Evolutionary conservation across 352 stramenopile genomes (phyloP).

Genomic region (Globisporangium rhizosaccharum): DNA sequence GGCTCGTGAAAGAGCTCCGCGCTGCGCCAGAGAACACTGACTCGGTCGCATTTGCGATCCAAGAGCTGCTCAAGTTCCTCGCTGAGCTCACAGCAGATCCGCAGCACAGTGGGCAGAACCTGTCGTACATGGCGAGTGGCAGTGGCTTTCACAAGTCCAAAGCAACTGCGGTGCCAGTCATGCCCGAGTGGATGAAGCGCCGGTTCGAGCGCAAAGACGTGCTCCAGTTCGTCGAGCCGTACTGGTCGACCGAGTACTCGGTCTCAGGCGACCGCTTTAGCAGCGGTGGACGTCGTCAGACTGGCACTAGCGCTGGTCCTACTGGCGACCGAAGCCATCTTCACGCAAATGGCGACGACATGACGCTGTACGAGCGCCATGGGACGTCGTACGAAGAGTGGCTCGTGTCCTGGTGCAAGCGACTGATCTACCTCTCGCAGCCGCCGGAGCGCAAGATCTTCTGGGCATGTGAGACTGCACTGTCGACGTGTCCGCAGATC

Average conservation of each 20-base stretch:
- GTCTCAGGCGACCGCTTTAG: slow-evolving; percentile 19
- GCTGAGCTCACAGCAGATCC: slow-evolving; percentile 66
- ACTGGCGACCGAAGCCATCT: slow-evolving; percentile 15
- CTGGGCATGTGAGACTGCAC: slow-evolving; percentile 49
- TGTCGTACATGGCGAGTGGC: background rate
- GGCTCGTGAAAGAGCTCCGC: slow-evolving; percentile 77
- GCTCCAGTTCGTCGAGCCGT: slow-evolving; percentile 84
- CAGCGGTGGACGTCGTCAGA: slow-evolving; percentile 12
- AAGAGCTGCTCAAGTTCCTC: slow-evolving; percentile 82
- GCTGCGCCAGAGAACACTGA: slow-evolving; percentile 83
- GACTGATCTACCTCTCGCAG: slow-evolving; percentile 72
- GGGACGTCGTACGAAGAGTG: slow-evolving; percentile 75
- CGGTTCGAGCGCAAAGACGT: slow-evolving; percentile 81
- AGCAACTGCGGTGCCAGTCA: slow-evolving; percentile 17
- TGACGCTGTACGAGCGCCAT: slow-evolving; percentile 75
- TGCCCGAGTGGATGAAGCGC: slow-evolving; percentile 85
- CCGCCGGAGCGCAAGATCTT: slow-evolving; percentile 86
- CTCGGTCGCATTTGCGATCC: slow-evolving; percentile 75
- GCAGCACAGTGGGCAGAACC: slow-evolving; percentile 61
- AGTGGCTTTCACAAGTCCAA: slow-evolving; percentile 12
- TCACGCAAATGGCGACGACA: slow-evolving; percentile 24
- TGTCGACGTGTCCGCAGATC: slow-evolving; percentile 66
- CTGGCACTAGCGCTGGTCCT: slow-evolving; percentile 16
- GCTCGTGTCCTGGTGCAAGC: slow-evolving; percentile 72
- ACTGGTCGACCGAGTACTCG: slow-evolving; percentile 86